Percentiles rank a stretch among this genome's conserved stretches.
These are phyloP conservation scores for Malus asiatica DNA, from an alignment of 306 rosid genomes.

Conservation along the genomic window DNA sequence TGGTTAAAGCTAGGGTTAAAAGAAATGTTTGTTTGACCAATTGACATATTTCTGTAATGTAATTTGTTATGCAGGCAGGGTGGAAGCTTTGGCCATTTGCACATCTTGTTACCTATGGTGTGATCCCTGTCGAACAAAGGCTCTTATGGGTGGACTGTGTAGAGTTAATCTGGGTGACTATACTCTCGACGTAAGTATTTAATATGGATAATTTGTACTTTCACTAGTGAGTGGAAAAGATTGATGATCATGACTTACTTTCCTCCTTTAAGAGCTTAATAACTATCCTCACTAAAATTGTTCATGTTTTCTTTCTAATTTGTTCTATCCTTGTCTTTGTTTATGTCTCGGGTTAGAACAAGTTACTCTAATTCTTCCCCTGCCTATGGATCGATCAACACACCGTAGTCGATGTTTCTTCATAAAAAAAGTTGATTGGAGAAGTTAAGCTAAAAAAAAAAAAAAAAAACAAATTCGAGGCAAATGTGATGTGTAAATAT, in stretches of 20 bases:
- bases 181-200: slow-evolving; percentile 79
- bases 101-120: slow-evolving; percentile 89
- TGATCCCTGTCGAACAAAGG: slow-evolving; percentile 88
- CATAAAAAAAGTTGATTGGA: not conserved
- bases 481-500: not conserved
- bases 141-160: slow-evolving; percentile 93
- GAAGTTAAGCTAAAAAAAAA: not conserved
- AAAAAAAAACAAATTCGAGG: not conserved
- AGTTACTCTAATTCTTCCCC: no score
- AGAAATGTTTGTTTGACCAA: not conserved
- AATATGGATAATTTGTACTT: slow-evolving; percentile 10
- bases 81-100: slow-evolving; percentile 99
- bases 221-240: not conserved
- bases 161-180: slow-evolving; percentile 94
- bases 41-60: slow-evolving; percentile 7
- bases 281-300: not conserved
- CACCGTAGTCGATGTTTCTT: not conserved
- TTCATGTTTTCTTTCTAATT: not conserved
- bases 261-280: not conserved
- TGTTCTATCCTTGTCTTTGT: not conserved
- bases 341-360: no score
- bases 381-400: no score
- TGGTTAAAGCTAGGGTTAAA: not conserved
- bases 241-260: not conserved
- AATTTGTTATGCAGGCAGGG: slow-evolving; percentile 62